Conservation (phyloP, 2,329 filamentous ascomycete genomes). For the Lasiodiplodia citricola region DNA sequence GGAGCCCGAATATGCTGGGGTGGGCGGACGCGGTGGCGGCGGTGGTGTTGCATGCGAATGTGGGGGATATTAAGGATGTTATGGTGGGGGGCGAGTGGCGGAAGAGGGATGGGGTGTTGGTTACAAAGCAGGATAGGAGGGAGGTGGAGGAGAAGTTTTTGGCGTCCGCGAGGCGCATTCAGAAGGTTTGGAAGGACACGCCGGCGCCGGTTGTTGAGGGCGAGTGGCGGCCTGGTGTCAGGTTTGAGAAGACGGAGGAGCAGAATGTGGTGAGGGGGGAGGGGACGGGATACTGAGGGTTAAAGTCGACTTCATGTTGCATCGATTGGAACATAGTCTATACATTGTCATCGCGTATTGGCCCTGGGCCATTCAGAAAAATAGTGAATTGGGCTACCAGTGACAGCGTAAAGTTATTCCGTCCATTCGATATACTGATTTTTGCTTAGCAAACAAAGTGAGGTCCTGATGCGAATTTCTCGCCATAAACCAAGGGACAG, state of each 20-base stretch:
- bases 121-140: conserved; percentile 30
- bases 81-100: conserved; percentile 56
- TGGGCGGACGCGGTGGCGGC: conserved; percentile 63
- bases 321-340: too few relatives aligned
- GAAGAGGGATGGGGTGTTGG: conserved; percentile 53
- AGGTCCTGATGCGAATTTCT: too few relatives aligned
- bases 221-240: not conserved
- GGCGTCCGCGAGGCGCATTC: conserved; percentile 32
- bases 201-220: conserved; percentile 22
- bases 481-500: too few relatives aligned
- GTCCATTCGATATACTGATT: too few relatives aligned
- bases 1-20: conserved; percentile 56
- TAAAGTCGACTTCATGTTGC: too few relatives aligned
- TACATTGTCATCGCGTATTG: too few relatives aligned
- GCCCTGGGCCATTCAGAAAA: too few relatives aligned
- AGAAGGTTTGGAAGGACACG: conserved; percentile 30
- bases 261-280: conserved; percentile 22
- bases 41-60: conserved; percentile 60
- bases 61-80: conserved; percentile 59
- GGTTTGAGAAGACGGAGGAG: not conserved
- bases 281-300: conserved; percentile 26
- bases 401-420: too few relatives aligned
- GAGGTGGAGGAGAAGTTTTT: conserved; percentile 33
- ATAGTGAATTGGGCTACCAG: too few relatives aligned
- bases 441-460: too few relatives aligned